phyloP scores from a whole-genome alignment of 2,329 filamentous ascomycete genomes.

The Xylaria sp. region DNA sequence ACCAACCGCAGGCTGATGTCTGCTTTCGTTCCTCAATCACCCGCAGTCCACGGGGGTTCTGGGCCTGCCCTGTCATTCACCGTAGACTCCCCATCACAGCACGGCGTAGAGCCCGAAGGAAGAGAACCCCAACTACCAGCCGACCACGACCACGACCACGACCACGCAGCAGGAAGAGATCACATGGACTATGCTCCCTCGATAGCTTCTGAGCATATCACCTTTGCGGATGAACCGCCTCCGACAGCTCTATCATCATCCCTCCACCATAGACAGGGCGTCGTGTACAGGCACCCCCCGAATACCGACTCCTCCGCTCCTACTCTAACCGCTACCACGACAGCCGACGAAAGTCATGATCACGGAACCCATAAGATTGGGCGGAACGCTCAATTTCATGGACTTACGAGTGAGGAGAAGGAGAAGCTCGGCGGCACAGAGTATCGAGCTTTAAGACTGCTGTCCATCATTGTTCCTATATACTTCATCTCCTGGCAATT shows the following conservation, averaged over 20 bases:
- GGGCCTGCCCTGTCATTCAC: background rate
- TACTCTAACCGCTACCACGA: slow-evolving; percentile 38
- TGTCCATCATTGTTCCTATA: slow-evolving; percentile 68
- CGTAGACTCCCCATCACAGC: background rate
- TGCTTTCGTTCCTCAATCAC: slow-evolving; percentile 36
- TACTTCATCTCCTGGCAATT: slow-evolving; percentile 66
- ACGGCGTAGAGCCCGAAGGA: background rate
- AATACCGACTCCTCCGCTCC: slow-evolving; percentile 29
- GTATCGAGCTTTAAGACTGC: slow-evolving; percentile 70
- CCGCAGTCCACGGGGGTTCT: background rate
- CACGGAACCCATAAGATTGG: slow-evolving; percentile 54
- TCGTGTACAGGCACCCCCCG: slow-evolving; percentile 37
- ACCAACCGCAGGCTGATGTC: slow-evolving; percentile 40
- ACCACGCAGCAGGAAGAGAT: background rate
- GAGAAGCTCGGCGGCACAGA: slow-evolving; percentile 71
- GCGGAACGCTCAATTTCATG: slow-evolving; percentile 46
- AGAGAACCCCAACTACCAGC: background rate
- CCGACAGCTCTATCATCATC: slow-evolving; percentile 39
- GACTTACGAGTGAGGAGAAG: slow-evolving; percentile 45
- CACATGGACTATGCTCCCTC: slow-evolving; percentile 3
- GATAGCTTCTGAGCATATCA: slow-evolving; percentile 40
- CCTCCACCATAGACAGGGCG: slow-evolving; percentile 33
- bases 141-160: background rate
- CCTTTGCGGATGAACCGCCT: slow-evolving; percentile 41
- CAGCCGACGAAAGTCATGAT: slow-evolving; percentile 41